These are phyloP conservation scores for Ceratobasidium sp. DNA, from an alignment of 1,284 basidiomycete genomes.

Conservation along the genomic window DNA sequence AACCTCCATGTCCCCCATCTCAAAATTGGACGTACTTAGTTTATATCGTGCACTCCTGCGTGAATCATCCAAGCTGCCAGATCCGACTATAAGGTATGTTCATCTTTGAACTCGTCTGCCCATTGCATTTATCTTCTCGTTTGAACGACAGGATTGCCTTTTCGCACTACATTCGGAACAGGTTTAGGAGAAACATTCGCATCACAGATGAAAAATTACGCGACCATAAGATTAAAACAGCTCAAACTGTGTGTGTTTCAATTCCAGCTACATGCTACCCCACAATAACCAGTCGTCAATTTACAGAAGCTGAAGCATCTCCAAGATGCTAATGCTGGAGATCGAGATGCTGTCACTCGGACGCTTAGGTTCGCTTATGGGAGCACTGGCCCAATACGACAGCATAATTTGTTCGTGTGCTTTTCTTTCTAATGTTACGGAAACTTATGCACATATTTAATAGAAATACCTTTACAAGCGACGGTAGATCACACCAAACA, in stretches of 20 bases:
- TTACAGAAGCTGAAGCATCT: slow-evolving; percentile 67
- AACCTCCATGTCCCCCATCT: slow-evolving; percentile 13
- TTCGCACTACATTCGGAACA: slow-evolving; percentile 67
- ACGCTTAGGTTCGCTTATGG: slow-evolving; percentile 84
- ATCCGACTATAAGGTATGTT: slow-evolving; percentile 34
- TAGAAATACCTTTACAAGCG: slow-evolving; percentile 32
- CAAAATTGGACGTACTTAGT: slow-evolving; percentile 5
- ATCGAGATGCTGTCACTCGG: slow-evolving; percentile 64
- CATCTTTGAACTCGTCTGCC: not conserved
- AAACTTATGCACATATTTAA: no score
- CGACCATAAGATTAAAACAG: slow-evolving; percentile 60
- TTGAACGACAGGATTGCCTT: slow-evolving; percentile 68
- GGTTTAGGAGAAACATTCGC: slow-evolving; percentile 57
- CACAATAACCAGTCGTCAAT: not conserved
- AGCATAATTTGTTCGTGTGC: slow-evolving; percentile 68
- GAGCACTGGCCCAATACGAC: slow-evolving; percentile 61
- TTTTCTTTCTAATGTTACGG: slow-evolving; percentile 73
- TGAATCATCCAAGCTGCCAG: slow-evolving; percentile 20
- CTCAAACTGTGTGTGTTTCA: slow-evolving; percentile 59
- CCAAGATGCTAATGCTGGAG: slow-evolving; percentile 66
- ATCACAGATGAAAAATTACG: slow-evolving; percentile 50
- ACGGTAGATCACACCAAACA: slow-evolving; percentile 61
- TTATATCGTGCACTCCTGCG: slow-evolving; percentile 39
- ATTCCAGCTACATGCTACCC: not conserved
- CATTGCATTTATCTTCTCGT: not conserved